Conservation (phyloP, 495 filamentous ascomycete genomes). For the Lichenothelia convexa region DNA sequence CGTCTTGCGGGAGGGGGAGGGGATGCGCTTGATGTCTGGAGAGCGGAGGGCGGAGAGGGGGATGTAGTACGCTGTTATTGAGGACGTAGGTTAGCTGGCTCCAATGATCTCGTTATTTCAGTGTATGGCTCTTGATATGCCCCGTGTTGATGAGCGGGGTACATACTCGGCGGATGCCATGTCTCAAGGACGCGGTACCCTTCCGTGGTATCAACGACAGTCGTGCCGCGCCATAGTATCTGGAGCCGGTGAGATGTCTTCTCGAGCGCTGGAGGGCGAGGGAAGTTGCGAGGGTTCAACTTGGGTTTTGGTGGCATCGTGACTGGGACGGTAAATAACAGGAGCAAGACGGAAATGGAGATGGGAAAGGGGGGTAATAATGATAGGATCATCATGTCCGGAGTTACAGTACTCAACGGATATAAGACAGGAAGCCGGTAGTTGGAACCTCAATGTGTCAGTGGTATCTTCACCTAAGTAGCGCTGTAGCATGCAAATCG, state of each 20-base stretch:
- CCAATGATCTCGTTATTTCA: neutral
- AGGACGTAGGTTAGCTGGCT: neutral
- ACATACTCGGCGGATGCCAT: constrained; percentile 34
- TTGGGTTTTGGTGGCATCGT: no score
- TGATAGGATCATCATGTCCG: no score
- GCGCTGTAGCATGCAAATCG: no score
- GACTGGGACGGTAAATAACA: no score
- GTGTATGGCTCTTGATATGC: no score
- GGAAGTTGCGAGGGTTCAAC: constrained; percentile 33
- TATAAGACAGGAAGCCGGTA: no score
- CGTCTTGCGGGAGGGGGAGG: constrained; percentile 25
- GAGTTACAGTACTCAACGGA: no score
- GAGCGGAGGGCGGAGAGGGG: constrained; percentile 26
- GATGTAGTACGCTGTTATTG: constrained; percentile 33
- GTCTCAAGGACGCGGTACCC: constrained; percentile 43
- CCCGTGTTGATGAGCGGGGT: neutral
- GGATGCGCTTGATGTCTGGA: constrained; percentile 22
- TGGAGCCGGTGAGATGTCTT: constrained; percentile 29
- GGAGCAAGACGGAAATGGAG: no score
- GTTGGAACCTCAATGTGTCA: no score
- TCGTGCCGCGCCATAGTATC: constrained; percentile 31
- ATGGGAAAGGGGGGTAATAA: no score
- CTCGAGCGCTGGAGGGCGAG: constrained; percentile 38
- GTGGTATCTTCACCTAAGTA: no score
- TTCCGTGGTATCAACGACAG: constrained; percentile 35